Evolutionary conservation across 345 rosid species (phyloP).

Genomic region (Brassica incana): DNA sequence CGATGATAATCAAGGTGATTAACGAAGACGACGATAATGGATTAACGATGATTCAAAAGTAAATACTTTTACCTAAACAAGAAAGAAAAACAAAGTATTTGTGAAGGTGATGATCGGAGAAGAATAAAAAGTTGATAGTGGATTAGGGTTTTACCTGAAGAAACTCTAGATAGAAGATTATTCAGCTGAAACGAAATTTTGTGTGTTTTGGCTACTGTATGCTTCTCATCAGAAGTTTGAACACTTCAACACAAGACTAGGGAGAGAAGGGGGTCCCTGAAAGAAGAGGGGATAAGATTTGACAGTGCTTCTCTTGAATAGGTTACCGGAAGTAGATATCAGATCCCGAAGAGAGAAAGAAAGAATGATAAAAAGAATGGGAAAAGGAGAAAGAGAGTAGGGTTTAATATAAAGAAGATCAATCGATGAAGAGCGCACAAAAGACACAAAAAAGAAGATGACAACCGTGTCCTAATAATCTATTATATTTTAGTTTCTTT

Average conservation of each 20-base stretch:
- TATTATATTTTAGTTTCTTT: constrained; percentile 36
- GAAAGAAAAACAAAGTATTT: constrained; percentile 8
- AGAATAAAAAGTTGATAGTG: background rate
- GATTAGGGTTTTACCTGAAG: constrained; percentile 42
- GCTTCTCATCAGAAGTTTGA: constrained; percentile 9
- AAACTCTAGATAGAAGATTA: constrained; percentile 20
- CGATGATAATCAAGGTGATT: constrained; percentile 27
- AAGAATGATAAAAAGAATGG: constrained; percentile 42
- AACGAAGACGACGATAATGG: constrained; percentile 2
- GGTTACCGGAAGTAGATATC: constrained; percentile 44
- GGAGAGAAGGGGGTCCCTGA: constrained; percentile 25
- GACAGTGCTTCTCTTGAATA: constrained; percentile 43
- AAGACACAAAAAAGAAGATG: constrained; percentile 38
- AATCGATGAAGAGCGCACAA: constrained; percentile 32
- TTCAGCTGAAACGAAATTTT: constrained; percentile 12
- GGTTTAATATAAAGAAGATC: constrained; percentile 56
- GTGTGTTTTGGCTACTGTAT: constrained; percentile 1
- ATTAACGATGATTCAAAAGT: constrained; percentile 10
- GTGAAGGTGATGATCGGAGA: background rate
- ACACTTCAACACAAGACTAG: constrained; percentile 38
- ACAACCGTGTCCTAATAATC: constrained; percentile 66
- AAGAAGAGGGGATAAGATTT: constrained; percentile 34
- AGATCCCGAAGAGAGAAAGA: constrained; percentile 67
- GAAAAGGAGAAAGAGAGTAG: constrained; percentile 49
- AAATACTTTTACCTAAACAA: constrained; percentile 12